Evolutionary conservation across 371 early-diverging fungal species (phyloP).

Genomic region (Lichtheimia ornata): DNA sequence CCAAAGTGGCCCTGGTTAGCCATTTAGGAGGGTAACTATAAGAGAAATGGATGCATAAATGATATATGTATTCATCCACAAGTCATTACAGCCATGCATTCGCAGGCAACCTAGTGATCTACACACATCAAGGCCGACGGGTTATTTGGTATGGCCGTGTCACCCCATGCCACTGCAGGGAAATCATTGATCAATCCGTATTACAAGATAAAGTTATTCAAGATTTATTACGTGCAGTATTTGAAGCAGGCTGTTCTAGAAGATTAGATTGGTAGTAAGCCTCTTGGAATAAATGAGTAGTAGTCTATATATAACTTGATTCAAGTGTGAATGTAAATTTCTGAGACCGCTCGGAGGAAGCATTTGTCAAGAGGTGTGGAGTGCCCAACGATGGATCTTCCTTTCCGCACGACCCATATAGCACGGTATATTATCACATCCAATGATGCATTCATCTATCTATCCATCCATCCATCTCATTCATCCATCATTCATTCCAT

Average conservation of each 20-base stretch:
- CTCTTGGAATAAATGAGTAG: background rate
- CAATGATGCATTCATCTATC: no score
- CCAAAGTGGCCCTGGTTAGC: constrained; percentile 31
- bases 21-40: constrained; percentile 37
- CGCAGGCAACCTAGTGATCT: constrained; percentile 42
- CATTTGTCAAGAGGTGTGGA: no score
- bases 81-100: constrained; percentile 32
- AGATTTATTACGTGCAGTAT: constrained; percentile 33
- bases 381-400: background rate
- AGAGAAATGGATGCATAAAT: background rate
- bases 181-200: constrained; percentile 32
- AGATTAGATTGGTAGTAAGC: background rate
- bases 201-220: constrained; percentile 32
- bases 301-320: no score
- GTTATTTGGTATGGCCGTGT: constrained; percentile 50
- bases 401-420: constrained; percentile 5
- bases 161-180: constrained; percentile 39
- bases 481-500: constrained; percentile 3
- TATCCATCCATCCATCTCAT: constrained; percentile 26
- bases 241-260: constrained; percentile 27
- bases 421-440: constrained; percentile 1
- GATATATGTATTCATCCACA: background rate
- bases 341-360: no score
- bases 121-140: constrained; percentile 36
- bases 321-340: no score